Evolutionary conservation across 2,329 filamentous ascomycete species (phyloP).

Genomic region (Aspergillus oerlinghausenensis): DNA sequence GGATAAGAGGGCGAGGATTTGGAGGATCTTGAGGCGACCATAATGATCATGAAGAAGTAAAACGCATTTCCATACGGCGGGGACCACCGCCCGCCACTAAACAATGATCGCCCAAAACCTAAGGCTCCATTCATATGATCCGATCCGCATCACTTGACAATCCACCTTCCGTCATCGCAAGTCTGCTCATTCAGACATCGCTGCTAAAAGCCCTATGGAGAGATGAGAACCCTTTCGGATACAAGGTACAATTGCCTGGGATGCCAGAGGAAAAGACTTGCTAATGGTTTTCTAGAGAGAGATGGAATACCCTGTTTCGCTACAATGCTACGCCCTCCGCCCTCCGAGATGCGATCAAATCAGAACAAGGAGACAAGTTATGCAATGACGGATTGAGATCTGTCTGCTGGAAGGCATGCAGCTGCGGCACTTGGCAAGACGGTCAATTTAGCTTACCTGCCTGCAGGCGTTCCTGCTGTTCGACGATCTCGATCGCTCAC

Average conservation of each 20-base stretch:
- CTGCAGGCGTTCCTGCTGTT: constrained; percentile 74
- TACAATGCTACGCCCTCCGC: constrained; percentile 54
- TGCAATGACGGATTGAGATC: constrained; percentile 74
- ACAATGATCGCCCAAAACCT: not conserved
- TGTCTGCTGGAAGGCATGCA: constrained; percentile 79
- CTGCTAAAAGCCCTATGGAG: constrained; percentile 15
- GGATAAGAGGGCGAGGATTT: not conserved
- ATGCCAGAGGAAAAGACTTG: not conserved
- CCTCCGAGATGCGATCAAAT: constrained; percentile 60
- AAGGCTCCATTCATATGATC: not conserved
- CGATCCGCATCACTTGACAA: not conserved
- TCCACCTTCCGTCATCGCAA: not conserved
- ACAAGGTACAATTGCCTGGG: constrained; percentile 43
- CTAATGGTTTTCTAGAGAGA: constrained; percentile 45
- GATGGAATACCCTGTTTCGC: constrained; percentile 63
- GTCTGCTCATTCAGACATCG: not conserved
- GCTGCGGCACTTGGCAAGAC: not conserved
- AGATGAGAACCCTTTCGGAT: constrained; percentile 54
- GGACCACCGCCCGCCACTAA: not conserved
- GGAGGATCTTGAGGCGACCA: not conserved
- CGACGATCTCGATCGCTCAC: constrained; percentile 57
- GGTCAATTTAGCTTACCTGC: constrained; percentile 17
- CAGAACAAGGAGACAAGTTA: constrained; percentile 56
- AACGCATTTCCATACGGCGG: not conserved
- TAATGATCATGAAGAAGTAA: not conserved